phyloP scores from a whole-genome alignment of 805 yeast species.

The Starmerella etchellsii region DNA sequence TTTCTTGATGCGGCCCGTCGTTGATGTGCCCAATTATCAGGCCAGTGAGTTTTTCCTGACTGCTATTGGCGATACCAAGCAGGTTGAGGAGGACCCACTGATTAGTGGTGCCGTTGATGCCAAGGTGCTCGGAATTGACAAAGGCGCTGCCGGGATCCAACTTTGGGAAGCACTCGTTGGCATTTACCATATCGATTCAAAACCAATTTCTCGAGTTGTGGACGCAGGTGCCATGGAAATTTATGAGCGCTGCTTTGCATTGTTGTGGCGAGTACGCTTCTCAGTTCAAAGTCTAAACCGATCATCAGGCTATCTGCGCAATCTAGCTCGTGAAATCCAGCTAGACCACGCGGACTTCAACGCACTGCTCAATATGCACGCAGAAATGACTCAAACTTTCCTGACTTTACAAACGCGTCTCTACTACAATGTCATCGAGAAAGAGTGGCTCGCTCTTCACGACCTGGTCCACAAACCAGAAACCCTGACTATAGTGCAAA shows the following conservation, averaged over 20 bases:
- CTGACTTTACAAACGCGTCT: conserved; percentile 28
- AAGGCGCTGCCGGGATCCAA: background rate
- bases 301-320: conserved; percentile 1
- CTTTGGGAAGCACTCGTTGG: conserved; percentile 17
- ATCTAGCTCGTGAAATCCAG: background rate
- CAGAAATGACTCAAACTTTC: background rate
- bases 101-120: conserved; percentile 61
- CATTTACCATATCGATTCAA: conserved; percentile 37
- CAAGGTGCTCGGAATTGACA: conserved; percentile 50
- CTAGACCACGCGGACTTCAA: background rate
- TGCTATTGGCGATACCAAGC: conserved; percentile 7
- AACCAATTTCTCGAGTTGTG: conserved; percentile 45
- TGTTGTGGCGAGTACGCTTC: conserved; percentile 67
- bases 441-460: conserved; percentile 23
- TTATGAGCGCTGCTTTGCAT: conserved; percentile 71
- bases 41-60: conserved; percentile 11
- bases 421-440: conserved; percentile 29
- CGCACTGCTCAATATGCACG: background rate
- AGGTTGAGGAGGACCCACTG: background rate
- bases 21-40: conserved; percentile 2
- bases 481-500: conserved; percentile 26
- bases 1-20: conserved; percentile 7
- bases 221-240: conserved; percentile 34
- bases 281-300: conserved; percentile 37
- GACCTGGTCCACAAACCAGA: background rate